These are phyloP conservation scores for Lentinus tigrinus DNA, from an alignment of 768 basidiomycete genomes.

Conservation along the genomic window DNA sequence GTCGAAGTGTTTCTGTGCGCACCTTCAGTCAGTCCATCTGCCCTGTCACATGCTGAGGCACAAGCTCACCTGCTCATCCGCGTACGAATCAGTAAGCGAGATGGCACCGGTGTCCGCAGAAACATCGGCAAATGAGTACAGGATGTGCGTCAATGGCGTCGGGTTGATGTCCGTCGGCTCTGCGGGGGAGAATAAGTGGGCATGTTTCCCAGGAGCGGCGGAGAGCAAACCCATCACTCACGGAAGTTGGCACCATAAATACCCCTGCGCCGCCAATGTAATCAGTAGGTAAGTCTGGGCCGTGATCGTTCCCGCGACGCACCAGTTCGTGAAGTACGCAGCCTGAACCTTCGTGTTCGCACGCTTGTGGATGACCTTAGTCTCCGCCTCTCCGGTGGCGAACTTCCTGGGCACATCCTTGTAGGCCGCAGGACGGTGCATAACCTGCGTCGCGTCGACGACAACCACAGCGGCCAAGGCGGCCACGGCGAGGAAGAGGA, in stretches of 20 bases:
- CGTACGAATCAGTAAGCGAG: slow-evolving; percentile 67
- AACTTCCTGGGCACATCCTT: slow-evolving; percentile 41
- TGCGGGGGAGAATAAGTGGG: slow-evolving; percentile 25
- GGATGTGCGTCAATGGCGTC: slow-evolving; percentile 66
- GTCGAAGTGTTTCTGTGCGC: slow-evolving; percentile 62
- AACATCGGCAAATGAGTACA: slow-evolving; percentile 81
- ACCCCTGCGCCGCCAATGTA: slow-evolving; percentile 18
- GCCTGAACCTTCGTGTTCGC: slow-evolving; percentile 23
- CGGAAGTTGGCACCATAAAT: slow-evolving; percentile 34
- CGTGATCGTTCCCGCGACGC: not conserved
- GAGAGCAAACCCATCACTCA: slow-evolving; percentile 8
- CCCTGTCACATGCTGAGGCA: not conserved
- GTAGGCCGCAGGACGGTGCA: slow-evolving; percentile 51
- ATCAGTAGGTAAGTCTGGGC: not conserved
- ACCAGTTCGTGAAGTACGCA: slow-evolving; percentile 61
- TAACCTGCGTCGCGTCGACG: slow-evolving; percentile 44
- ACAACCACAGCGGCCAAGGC: slow-evolving; percentile 19
- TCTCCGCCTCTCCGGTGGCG: slow-evolving; percentile 29
- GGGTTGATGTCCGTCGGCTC: slow-evolving; percentile 66
- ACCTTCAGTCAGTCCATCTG: not conserved
- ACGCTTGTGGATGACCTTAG: slow-evolving; percentile 42
- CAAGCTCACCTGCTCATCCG: slow-evolving; percentile 59
- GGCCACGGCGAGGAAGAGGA: slow-evolving; percentile 14
- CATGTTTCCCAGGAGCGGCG: not conserved
- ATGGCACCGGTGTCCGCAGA: slow-evolving; percentile 60